These are phyloP conservation scores for Trichothecium roseum DNA, from an alignment of 2,329 filamentous ascomycete genomes.

Conservation along the genomic window DNA sequence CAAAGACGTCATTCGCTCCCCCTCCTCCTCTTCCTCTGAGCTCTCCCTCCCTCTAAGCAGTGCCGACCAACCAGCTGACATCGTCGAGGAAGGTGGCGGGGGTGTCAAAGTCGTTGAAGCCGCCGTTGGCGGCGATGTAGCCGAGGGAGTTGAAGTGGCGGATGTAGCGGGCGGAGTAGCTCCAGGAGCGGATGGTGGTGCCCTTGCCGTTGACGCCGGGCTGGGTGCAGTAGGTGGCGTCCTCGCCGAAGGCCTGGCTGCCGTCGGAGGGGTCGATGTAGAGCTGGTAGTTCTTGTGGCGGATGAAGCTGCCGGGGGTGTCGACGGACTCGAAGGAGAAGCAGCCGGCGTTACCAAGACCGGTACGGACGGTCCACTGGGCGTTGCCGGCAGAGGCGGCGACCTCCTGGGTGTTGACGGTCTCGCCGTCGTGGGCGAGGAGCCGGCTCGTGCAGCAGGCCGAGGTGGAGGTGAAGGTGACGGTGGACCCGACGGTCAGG, in stretches of 20 bases:
- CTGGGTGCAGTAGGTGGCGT: conserved; percentile 53
- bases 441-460: conserved; percentile 44
- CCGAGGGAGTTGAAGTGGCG: conserved; percentile 33
- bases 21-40: too few species aligned
- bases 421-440: conserved; percentile 38
- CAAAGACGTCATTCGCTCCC: too few species aligned
- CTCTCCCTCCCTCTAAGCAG: too few species aligned
- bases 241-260: conserved; percentile 45
- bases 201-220: conserved; percentile 39
- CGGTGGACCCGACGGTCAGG: conserved; percentile 37
- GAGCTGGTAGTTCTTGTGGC: conserved; percentile 44
- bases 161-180: conserved; percentile 47
- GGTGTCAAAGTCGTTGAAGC: conserved; percentile 41
- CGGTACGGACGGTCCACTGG: conserved; percentile 41
- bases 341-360: conserved; percentile 46
- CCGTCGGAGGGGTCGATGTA: conserved; percentile 39
- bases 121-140: conserved; percentile 44
- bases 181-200: conserved; percentile 41
- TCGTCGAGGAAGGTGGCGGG: conserved; percentile 39
- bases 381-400: conserved; percentile 35
- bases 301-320: conserved; percentile 45
- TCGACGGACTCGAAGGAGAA: conserved; percentile 51
- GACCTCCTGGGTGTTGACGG: conserved; percentile 44
- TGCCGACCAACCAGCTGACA: conserved; percentile 35
- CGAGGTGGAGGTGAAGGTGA: conserved; percentile 43